Evolutionary conservation across 2,329 filamentous ascomycete species (phyloP), one percentile per base, ranked within the genome.

Genomic region (Colletotrichum ledebouriae): DNA sequence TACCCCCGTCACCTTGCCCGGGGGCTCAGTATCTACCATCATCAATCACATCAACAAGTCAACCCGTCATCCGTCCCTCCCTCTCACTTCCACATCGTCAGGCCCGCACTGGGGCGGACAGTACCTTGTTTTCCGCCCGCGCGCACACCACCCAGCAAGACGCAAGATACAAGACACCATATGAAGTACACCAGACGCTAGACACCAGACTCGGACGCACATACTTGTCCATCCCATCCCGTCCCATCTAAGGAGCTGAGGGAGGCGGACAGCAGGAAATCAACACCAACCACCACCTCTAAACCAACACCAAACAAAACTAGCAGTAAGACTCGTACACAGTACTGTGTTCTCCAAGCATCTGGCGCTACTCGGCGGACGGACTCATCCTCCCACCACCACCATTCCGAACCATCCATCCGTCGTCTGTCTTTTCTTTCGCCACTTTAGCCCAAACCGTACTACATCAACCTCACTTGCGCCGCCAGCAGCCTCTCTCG

Each of bases 401-500:
- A 57, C 7, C 13, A 33, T 33, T 15, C 25, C 49, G 2, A 22
- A 55, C 52, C 52, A 39, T 12, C 52, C 17, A 55, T 59, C 29
- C 56, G 47, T 7, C 25, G 37, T 42, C 44, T 34, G 29, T 53
- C 46, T 55, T 60, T 17, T 59, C 39, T 46, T 68, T 68, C 55
- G 65, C 65, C 65, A 65, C 65, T 68, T 39, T 68, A 22, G 25
- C 47, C 61, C 53, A 64, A 59, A 64, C 42, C 55, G 55, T 59
- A 59, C 55, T 65, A 65, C 65, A 68, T 68, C 55, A 59, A 68
- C 47, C 65, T 68, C 61, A 20, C 34, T 64, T 17, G 47, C 61
- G 65, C 65, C 61, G 65, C 65, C 47, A 41, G 65, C 61, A 68
- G 61, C 65, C 61, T 65, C 65, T 41, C 11, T 42, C 29, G 42